phyloP scores from a whole-genome alignment of 1,139 yeast species.

The Lodderomyces margitis region DNA sequence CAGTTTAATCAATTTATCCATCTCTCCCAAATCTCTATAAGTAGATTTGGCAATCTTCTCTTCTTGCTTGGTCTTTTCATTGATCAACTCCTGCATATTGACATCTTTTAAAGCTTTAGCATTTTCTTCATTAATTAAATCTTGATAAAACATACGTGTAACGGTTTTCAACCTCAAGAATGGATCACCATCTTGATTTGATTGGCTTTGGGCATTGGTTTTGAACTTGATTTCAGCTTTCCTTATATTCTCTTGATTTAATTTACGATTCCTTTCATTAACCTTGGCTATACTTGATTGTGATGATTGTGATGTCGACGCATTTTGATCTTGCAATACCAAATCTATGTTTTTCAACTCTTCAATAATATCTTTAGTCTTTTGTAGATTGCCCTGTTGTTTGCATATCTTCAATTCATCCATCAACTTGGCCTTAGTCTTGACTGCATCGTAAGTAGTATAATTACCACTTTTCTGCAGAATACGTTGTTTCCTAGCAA shows the following conservation, averaged over 20 bases:
- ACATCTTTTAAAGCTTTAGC: slow-evolving; percentile 45
- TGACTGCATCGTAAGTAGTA: slow-evolving; percentile 66
- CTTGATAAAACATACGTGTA: slow-evolving; percentile 76
- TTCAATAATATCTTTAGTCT: slow-evolving; percentile 52
- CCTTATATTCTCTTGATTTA: slow-evolving; percentile 74
- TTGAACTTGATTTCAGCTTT: slow-evolving; percentile 70
- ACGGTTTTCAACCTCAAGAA: slow-evolving; percentile 85
- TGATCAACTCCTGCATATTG: slow-evolving; percentile 33
- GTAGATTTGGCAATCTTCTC: slow-evolving; percentile 41
- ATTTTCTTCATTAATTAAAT: slow-evolving; percentile 43
- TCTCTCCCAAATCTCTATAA: slow-evolving; percentile 43
- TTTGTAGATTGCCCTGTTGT: slow-evolving; percentile 57
- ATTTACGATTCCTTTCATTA: slow-evolving; percentile 77
- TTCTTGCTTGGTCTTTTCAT: slow-evolving; percentile 39
- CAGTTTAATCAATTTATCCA: slow-evolving; percentile 39
- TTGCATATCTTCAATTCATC: slow-evolving; percentile 76
- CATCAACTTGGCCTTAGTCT: slow-evolving; percentile 68
- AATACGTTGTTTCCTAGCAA: slow-evolving; percentile 61
- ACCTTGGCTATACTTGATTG: slow-evolving; percentile 43
- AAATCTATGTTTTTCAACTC: slow-evolving; percentile 42
- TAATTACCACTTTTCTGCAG: slow-evolving; percentile 40
- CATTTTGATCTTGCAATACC: slow-evolving; percentile 18
- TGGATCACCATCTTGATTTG: slow-evolving; percentile 57
- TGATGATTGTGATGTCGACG: neutral
- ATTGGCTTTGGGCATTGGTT: slow-evolving; percentile 17